Percentiles rank a stretch among this genome's conserved stretches.
Evolutionary conservation across 1,139 yeast species (phyloP).

Genomic region (Schwanniomyces etchellsii): DNA sequence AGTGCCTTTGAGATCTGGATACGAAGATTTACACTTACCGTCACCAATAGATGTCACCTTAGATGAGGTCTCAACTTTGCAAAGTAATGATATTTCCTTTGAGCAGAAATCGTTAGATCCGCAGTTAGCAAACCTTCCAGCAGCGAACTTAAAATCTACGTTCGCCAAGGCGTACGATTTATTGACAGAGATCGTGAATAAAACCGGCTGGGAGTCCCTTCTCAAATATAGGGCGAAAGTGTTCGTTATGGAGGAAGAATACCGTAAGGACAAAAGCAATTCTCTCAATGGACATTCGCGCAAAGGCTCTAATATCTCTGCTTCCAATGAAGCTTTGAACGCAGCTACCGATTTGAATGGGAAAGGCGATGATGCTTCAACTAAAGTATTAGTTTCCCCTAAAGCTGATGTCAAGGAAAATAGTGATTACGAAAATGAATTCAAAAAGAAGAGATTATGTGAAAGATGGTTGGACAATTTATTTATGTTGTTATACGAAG

Average conservation of each 20-base stretch:
- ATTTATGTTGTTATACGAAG: slow-evolving; percentile 83
- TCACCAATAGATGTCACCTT: slow-evolving; percentile 73
- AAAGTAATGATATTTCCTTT: slow-evolving; percentile 42
- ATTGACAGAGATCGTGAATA: slow-evolving; percentile 64
- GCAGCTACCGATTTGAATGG: slow-evolving; percentile 8
- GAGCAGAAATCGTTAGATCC: slow-evolving; percentile 62
- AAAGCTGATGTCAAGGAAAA: slow-evolving; percentile 12
- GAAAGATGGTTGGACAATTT: slow-evolving; percentile 93
- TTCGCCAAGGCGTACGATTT: slow-evolving; percentile 76
- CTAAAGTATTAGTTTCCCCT: slow-evolving; percentile 36
- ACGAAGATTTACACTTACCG: slow-evolving; percentile 64
- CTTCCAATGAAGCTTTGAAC: not conserved
- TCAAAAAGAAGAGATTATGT: slow-evolving; percentile 75
- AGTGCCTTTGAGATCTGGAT: slow-evolving; percentile 50
- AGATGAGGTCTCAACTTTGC: slow-evolving; percentile 55
- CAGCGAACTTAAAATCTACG: slow-evolving; percentile 71
- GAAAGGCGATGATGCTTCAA: slow-evolving; percentile 28
- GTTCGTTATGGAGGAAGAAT: slow-evolving; percentile 95
- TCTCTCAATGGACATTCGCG: not conserved
- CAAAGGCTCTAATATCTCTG: slow-evolving; percentile 1
- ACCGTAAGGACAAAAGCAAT: slow-evolving; percentile 40
- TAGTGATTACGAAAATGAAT: slow-evolving; percentile 29
- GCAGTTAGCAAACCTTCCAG: slow-evolving; percentile 65
- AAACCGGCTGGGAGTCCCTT: slow-evolving; percentile 88
- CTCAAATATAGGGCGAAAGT: slow-evolving; percentile 74